These are phyloP conservation scores for Tulasnella sp. DNA, from an alignment of 768 basidiomycete genomes.

Conservation along the genomic window DNA sequence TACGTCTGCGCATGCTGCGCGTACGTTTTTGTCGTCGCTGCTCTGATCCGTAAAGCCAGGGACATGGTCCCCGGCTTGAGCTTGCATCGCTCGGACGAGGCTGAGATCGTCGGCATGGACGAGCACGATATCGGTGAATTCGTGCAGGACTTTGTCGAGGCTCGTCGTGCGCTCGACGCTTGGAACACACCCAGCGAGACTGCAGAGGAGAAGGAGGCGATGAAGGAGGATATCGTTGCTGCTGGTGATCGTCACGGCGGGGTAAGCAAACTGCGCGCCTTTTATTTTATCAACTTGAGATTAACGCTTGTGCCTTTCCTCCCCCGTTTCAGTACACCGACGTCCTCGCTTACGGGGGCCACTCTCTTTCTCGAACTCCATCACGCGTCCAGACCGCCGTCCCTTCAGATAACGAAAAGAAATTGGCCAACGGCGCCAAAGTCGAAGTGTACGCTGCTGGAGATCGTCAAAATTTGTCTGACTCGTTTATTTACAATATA, in stretches of 20 bases:
- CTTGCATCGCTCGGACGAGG: constrained; percentile 46
- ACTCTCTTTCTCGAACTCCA: neutral
- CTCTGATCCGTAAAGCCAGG: constrained; percentile 48
- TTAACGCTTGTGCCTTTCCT: neutral
- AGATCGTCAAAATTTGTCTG: neutral
- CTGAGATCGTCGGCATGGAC: constrained; percentile 58
- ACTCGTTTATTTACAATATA: neutral
- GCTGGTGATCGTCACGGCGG: constrained; percentile 22
- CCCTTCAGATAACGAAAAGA: neutral
- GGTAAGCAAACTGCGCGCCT: neutral
- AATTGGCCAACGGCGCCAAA: neutral
- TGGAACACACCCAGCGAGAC: constrained; percentile 13
- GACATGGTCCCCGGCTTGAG: constrained; percentile 53
- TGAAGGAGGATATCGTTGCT: neutral
- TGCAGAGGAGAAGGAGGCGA: neutral
- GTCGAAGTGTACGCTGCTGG: neutral
- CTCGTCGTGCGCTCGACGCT: constrained; percentile 22
- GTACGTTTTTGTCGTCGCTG: constrained; percentile 50
- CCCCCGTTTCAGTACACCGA: neutral
- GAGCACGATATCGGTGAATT: constrained; percentile 44
- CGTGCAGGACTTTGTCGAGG: constrained; percentile 26
- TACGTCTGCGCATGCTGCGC: constrained; percentile 50
- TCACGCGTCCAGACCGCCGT: neutral
- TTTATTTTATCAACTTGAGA: neutral
- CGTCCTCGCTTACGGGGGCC: neutral